These are phyloP conservation scores for Chaetomium tenue DNA, from an alignment of 495 filamentous ascomycete species.

Conservation along the genomic window DNA sequence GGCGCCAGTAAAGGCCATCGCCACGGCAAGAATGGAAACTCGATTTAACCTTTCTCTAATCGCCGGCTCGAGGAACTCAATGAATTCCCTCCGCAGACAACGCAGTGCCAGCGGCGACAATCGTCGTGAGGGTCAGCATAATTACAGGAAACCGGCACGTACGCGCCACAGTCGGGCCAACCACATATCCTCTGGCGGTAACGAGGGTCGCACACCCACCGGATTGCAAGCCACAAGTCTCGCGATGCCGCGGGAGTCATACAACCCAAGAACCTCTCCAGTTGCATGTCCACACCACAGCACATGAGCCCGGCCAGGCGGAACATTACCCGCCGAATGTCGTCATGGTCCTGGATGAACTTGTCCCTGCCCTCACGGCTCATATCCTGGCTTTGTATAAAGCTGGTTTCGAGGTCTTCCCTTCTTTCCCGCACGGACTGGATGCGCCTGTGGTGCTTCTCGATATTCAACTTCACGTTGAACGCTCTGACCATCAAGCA, in stretches of 20 bases:
- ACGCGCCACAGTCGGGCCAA: conserved; percentile 26
- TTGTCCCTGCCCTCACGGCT: neutral
- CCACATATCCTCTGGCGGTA: conserved; percentile 10
- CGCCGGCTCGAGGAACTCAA: neutral
- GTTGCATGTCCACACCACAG: conserved; percentile 14
- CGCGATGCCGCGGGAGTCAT: conserved; percentile 9
- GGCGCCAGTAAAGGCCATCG: conserved; percentile 14
- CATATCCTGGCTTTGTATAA: neutral
- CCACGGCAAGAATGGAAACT: conserved; percentile 16
- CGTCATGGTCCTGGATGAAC: neutral
- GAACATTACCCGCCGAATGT: neutral
- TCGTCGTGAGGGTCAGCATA: neutral
- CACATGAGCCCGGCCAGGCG: conserved; percentile 2
- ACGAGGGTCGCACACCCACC: conserved; percentile 14
- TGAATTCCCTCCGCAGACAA: conserved; percentile 21
- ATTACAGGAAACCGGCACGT: conserved; percentile 14
- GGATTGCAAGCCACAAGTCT: conserved; percentile 13
- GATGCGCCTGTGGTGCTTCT: neutral
- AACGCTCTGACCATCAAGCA: neutral
- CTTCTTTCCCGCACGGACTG: neutral
- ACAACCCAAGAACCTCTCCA: conserved; percentile 16
- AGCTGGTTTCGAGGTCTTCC: neutral
- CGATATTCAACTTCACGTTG: conserved; percentile 4
- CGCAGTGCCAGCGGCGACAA: conserved; percentile 16
- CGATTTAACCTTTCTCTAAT: neutral